Conservation (phyloP, 306 rosid species). For the Casuarina equisetifolia region DNA sequence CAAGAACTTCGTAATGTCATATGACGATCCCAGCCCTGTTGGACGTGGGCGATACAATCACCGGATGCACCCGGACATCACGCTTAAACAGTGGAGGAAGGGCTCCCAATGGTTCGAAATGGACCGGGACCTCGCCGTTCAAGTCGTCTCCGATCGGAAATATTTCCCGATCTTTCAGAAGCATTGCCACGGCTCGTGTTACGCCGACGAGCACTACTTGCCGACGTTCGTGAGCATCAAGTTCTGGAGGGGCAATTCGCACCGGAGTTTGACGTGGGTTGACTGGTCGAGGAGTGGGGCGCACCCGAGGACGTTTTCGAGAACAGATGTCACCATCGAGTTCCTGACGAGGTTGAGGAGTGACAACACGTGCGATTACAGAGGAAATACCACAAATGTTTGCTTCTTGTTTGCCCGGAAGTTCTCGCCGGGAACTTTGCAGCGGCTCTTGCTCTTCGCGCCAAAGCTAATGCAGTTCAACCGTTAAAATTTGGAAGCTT, state of each 20-base stretch:
- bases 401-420: slow-evolving; percentile 79
- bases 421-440: slow-evolving; percentile 51
- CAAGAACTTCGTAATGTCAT: slow-evolving; percentile 48
- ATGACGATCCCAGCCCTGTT: slow-evolving; percentile 54
- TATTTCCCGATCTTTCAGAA: slow-evolving; percentile 59
- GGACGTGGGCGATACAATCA: slow-evolving; percentile 67
- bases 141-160: slow-evolving; percentile 53
- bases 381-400: slow-evolving; percentile 31
- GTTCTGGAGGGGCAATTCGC: slow-evolving; percentile 53
- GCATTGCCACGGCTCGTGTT: slow-evolving; percentile 52
- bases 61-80: slow-evolving; percentile 54
- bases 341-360: slow-evolving; percentile 51
- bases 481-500: not conserved
- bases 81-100: slow-evolving; percentile 65
- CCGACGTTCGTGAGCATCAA: slow-evolving; percentile 62
- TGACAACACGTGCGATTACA: slow-evolving; percentile 40
- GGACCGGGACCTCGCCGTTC: slow-evolving; percentile 56
- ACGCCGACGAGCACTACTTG: slow-evolving; percentile 80
- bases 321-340: slow-evolving; percentile 48
- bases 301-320: slow-evolving; percentile 60
- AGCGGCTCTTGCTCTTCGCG: slow-evolving; percentile 49
- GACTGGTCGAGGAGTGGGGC: slow-evolving; percentile 80
- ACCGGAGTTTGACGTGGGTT: slow-evolving; percentile 79
- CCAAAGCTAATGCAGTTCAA: slow-evolving; percentile 60
- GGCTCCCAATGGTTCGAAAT: slow-evolving; percentile 93